Percentiles rank a stretch among this genome's conserved stretches.
phyloP scores from a whole-genome alignment of 1,284 basidiomycete species.

The Sphaerobolus stellatus region DNA sequence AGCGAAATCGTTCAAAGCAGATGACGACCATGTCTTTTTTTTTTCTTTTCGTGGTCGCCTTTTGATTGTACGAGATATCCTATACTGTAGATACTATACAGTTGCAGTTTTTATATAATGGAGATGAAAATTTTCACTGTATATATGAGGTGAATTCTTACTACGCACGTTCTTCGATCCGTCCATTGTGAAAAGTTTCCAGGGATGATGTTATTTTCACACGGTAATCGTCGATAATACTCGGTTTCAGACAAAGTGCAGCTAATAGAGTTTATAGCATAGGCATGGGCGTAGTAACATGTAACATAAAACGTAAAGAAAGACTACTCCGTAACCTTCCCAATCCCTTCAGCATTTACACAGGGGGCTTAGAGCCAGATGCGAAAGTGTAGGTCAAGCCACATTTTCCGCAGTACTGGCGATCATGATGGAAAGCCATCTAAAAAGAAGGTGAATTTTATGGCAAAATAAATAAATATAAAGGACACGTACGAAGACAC shows the following conservation, averaged over 20 bases:
- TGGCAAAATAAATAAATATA: neutral
- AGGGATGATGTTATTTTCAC: too few species aligned
- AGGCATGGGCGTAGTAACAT: constrained; percentile 3
- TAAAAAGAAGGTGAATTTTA: constrained; percentile 25
- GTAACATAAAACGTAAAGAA: neutral
- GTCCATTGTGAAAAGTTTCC: too few species aligned
- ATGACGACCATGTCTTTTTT: neutral
- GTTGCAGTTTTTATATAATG: too few species aligned
- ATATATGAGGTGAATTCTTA: too few species aligned
- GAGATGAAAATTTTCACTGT: too few species aligned
- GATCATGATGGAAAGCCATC: constrained; percentile 95
- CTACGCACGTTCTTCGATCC: too few species aligned
- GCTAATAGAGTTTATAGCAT: neutral
- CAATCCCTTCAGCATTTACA: neutral
- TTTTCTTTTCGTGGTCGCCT: neutral
- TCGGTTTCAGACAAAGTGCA: too few species aligned
- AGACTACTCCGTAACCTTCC: neutral
- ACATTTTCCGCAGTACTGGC: constrained; percentile 95
- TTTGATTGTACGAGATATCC: constrained; percentile 13
- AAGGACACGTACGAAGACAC: constrained; percentile 80
- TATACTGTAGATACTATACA: too few species aligned
- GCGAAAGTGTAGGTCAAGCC: constrained; percentile 89
- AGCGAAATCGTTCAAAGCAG: constrained; percentile 9
- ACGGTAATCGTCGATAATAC: too few species aligned
- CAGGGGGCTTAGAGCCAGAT: constrained; percentile 44